Percentiles rank a stretch among this genome's conserved stretches.
These are phyloP conservation scores for Eutreptiella sp. DNA, from an alignment of 208 protist genomes.

Conservation along the genomic window DNA sequence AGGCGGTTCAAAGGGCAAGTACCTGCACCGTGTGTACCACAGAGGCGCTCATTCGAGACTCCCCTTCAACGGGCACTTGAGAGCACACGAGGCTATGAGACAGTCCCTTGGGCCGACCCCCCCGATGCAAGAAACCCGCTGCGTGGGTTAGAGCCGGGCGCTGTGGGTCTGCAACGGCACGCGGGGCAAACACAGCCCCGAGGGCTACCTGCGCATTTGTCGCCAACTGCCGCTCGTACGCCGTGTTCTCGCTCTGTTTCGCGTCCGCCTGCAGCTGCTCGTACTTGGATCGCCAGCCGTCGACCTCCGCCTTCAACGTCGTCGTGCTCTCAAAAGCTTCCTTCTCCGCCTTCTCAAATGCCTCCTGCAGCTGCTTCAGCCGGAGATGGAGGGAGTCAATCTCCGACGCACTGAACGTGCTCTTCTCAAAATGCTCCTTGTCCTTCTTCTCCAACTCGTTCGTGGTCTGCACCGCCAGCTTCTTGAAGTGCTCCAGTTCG, in stretches of 20 bases:
- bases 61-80: too few species aligned
- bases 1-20: too few species aligned
- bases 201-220: too few species aligned
- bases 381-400: slow-evolving; percentile 63
- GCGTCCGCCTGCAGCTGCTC: slow-evolving; percentile 30
- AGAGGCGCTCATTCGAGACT: too few species aligned
- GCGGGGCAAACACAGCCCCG: too few species aligned
- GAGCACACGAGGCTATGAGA: too few species aligned
- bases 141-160: too few species aligned
- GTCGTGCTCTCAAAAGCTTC: slow-evolving; percentile 61
- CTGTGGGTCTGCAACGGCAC: too few species aligned
- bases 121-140: too few species aligned
- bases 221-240: too few species aligned
- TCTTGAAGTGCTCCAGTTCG: slow-evolving; percentile 60
- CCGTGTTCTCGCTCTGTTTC: slow-evolving; percentile 31
- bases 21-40: too few species aligned
- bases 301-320: slow-evolving; percentile 51
- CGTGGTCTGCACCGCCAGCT: slow-evolving; percentile 44
- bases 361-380: slow-evolving; percentile 63
- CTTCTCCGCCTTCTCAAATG: slow-evolving; percentile 59
- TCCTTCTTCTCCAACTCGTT: slow-evolving; percentile 46
- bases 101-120: too few species aligned
- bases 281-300: slow-evolving; percentile 42
- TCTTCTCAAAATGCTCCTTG: slow-evolving; percentile 57
- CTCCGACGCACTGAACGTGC: slow-evolving; percentile 55